Base-by-base conservation (phyloP, 1,139 yeast species). In the Suhomyces coccinellae region DNA sequence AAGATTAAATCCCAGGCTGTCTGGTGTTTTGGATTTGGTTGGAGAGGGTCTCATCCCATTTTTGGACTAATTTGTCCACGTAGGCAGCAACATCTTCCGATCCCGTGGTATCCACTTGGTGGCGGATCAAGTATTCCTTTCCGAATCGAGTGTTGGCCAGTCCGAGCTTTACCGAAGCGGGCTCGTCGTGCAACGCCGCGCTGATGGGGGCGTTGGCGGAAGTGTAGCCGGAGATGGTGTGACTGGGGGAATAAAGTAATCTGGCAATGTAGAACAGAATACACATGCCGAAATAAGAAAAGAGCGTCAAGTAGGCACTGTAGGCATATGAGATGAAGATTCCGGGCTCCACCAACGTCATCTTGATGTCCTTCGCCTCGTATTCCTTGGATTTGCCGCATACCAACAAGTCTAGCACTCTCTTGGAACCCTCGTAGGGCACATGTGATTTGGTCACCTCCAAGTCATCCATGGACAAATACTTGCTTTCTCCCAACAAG, bases 381-480 rank as follows among this genome's bases (percentile, higher is more conserved):
- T 87, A 66, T 16, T 67, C 56, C 48, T 78, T 62, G 60, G 79
- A 85, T 1, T 89, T 80, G 5, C 88, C 91, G 40, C 77, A 64
- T 64, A 93, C 98, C 41, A 90, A 66, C 48, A 91, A 74, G 62
- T 95, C 99, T 33, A 93, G 83, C 51, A 87, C 71, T 57, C 97
- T 73, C 62, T 95, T 95, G 1, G 98, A 89, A 5, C 97, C 96
- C 63, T 91, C 99, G 60, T 93, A 95, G 8, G 96, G 82, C 44
- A 78, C 80, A 35, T 75, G 75, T 16, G 87, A 77, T 51, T 76
- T 63, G 34, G 87, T 54, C 50, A 90, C 71, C 60, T 91, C 89
- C 38, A 91, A 64, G 57, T 95, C 99, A 38, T 85, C 71, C 46
- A 82, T 71, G 10, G 91, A 82, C 36, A 90, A 72, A 58, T 78